These are phyloP conservation scores for Brassica nigra DNA, from an alignment of 345 rosid species.

Conservation along the genomic window DNA sequence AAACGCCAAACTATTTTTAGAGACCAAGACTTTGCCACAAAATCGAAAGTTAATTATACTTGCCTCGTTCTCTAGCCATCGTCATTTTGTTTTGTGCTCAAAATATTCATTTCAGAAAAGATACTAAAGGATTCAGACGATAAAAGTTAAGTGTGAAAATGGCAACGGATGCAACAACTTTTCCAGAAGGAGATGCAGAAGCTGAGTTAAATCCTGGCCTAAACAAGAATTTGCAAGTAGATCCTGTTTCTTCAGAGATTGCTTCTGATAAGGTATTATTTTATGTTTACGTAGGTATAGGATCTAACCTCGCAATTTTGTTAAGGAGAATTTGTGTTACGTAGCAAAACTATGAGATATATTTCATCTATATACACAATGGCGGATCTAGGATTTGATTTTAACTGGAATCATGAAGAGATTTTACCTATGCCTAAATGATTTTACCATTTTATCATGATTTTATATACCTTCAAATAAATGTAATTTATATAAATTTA, in stretches of 20 bases:
- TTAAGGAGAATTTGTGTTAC: no score
- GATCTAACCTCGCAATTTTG: no score
- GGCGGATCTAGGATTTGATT: no score
- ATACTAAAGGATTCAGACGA: background rate
- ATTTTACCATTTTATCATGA: no score
- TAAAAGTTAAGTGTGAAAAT: constrained; percentile 19
- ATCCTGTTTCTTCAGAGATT: constrained; percentile 50
- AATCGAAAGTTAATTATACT: background rate
- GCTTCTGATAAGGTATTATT: constrained; percentile 29
- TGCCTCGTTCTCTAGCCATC: constrained; percentile 5
- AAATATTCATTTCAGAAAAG: background rate
- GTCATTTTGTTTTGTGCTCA: constrained; percentile 1
- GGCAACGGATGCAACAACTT: constrained; percentile 40
- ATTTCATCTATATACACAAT: background rate
- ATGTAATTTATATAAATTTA: no score
- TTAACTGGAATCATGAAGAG: no score
- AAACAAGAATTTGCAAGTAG: constrained; percentile 46
- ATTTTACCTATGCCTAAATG: no score
- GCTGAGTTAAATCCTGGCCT: constrained; percentile 45
- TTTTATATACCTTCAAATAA: no score
- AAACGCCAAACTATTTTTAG: constrained; percentile 26
- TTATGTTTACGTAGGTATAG: no score
- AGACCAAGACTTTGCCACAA: constrained; percentile 19
- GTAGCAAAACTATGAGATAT: background rate
- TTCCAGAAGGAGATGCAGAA: constrained; percentile 52